phyloP scores from a whole-genome alignment of 495 filamentous ascomycete genomes.

The Penicillium manginii region DNA sequence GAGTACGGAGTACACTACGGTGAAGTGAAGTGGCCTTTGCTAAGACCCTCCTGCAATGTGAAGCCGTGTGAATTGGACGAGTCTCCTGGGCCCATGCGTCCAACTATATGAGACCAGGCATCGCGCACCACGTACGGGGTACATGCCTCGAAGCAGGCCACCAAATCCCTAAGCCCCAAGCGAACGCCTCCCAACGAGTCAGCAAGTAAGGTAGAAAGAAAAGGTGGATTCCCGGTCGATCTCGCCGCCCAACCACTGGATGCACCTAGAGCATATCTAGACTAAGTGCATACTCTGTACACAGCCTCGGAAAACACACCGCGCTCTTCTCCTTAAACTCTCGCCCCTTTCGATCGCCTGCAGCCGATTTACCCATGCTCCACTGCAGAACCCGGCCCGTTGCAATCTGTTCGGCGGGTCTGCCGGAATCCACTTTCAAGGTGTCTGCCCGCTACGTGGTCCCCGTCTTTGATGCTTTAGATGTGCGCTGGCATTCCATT shows the following conservation, averaged over 20 bases:
- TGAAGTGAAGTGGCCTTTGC: too few relatives aligned
- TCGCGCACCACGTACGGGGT: not conserved
- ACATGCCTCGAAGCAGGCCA: not conserved
- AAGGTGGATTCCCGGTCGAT: conserved; percentile 10
- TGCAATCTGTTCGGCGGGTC: conserved; percentile 13
- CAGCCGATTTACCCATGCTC: conserved; percentile 6
- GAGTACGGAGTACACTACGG: too few relatives aligned
- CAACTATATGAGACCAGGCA: not conserved
- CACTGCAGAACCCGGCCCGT: conserved; percentile 17
- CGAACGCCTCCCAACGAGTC: not conserved
- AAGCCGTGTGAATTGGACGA: conserved; percentile 12
- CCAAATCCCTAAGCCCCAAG: too few relatives aligned
- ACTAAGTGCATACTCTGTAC: too few relatives aligned
- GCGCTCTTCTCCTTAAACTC: conserved; percentile 1
- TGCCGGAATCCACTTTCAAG: conserved; percentile 13
- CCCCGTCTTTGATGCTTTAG: not conserved
- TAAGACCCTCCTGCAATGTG: not conserved
- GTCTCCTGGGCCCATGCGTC: conserved; percentile 7
- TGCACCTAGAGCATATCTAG: too few relatives aligned
- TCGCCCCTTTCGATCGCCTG: conserved; percentile 11
- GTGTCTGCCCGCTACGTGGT: conserved; percentile 3
- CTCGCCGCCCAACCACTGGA: conserved; percentile 21
- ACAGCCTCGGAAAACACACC: not conserved
- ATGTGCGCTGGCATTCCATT: not conserved
- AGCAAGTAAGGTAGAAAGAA: conserved; percentile 7